Evolutionary conservation across 805 yeast genomes (phyloP).

Genomic region (Saccharomycopsis babjevae): DNA sequence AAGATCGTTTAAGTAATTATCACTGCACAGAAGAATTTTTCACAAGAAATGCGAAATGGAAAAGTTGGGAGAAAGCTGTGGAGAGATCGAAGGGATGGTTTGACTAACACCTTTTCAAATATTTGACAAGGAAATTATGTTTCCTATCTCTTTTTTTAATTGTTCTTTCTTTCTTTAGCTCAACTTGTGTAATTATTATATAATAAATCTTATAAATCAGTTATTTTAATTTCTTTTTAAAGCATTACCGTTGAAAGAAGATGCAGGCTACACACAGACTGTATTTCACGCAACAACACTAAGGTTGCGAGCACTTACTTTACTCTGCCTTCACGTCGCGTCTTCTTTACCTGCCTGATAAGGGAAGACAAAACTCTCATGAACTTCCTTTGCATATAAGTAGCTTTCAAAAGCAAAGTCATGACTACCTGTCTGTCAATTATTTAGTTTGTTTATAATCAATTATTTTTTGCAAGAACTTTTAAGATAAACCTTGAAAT

Average conservation of each 20-base stretch:
- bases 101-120: slow-evolving; percentile 11
- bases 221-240: background rate
- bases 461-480: too few relatives aligned
- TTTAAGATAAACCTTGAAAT: background rate
- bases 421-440: too few relatives aligned
- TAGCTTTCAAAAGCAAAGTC: too few relatives aligned
- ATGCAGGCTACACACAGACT: too few relatives aligned
- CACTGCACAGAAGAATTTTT: slow-evolving; percentile 23
- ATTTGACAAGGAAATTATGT: background rate
- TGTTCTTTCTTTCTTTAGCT: background rate
- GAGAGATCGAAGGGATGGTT: slow-evolving; percentile 79
- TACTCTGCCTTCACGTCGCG: too few relatives aligned
- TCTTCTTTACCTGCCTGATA: too few relatives aligned
- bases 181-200: background rate
- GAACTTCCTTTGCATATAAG: too few relatives aligned
- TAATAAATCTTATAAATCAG: background rate
- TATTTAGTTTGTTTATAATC: too few relatives aligned
- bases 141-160: background rate
- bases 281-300: too few relatives aligned
- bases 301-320: too few relatives aligned
- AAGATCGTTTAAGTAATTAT: slow-evolving; percentile 23
- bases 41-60: slow-evolving; percentile 55
- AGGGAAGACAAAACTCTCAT: too few relatives aligned
- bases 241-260: too few relatives aligned
- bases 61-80: slow-evolving; percentile 78